Evolutionary conservation across 2,329 filamentous ascomycete species (phyloP).

Genomic region (Calycina herbarum): DNA sequence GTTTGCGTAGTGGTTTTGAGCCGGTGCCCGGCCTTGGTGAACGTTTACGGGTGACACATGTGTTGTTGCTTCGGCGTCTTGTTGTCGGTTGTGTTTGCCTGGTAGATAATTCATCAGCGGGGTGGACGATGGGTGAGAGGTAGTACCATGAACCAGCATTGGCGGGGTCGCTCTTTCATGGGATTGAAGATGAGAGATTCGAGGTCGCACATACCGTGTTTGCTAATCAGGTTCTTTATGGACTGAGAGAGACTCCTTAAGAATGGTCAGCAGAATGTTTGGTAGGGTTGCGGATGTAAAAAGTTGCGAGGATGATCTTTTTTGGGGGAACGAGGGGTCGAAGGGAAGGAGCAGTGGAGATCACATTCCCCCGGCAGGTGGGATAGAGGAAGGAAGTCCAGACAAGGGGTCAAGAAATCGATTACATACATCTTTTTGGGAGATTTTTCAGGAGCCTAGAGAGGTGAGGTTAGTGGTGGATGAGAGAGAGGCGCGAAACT

Average conservation of each 20-base stretch:
- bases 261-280: background rate
- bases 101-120: slow-evolving; percentile 25
- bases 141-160: background rate
- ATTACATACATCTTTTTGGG: background rate
- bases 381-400: background rate
- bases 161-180: slow-evolving; percentile 8
- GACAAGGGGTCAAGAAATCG: background rate
- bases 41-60: slow-evolving; percentile 54
- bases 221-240: slow-evolving; percentile 93
- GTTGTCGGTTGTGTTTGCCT: slow-evolving; percentile 76
- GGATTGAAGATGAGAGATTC: background rate
- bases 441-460: background rate
- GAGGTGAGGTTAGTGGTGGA: background rate
- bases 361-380: background rate
- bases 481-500: background rate
- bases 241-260: slow-evolving; percentile 70
- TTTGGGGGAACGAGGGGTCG: background rate
- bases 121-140: slow-evolving; percentile 6
- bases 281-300: background rate
- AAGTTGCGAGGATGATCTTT: background rate
- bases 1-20: slow-evolving; percentile 44
- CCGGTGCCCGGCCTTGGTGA: slow-evolving; percentile 47
- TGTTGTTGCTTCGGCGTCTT: slow-evolving; percentile 40
- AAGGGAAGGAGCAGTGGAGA: background rate
- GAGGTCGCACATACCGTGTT: slow-evolving; percentile 59